Evolutionary conservation across 495 filamentous ascomycete genomes (phyloP).

Genomic region (Neurospora terricola): DNA sequence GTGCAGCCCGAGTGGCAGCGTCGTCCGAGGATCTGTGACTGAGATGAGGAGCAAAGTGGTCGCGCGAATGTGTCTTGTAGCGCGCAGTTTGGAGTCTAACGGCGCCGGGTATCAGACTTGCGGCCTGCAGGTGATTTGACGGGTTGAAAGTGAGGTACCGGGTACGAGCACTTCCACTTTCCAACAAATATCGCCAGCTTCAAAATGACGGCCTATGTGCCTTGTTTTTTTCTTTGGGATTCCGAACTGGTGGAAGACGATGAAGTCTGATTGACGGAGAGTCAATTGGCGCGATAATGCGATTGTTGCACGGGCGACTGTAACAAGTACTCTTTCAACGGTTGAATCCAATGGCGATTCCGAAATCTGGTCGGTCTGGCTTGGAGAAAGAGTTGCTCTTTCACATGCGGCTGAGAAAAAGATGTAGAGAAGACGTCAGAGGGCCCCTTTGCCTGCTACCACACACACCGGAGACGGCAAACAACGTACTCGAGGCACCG

Average conservation of each 20-base stretch:
- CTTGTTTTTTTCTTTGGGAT: background rate
- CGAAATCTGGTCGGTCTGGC: background rate
- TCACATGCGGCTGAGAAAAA: conserved; percentile 2
- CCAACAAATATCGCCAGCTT: background rate
- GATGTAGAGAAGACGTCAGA: conserved; percentile 3
- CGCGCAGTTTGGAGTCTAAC: background rate
- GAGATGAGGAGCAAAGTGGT: background rate
- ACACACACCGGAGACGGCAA: background rate
- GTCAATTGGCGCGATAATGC: background rate
- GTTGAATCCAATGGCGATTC: background rate
- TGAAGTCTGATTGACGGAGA: background rate
- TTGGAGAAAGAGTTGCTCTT: background rate
- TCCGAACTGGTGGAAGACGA: background rate
- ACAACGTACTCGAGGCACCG: background rate
- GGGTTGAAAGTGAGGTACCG: background rate
- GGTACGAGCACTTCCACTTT: background rate
- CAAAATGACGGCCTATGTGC: background rate
- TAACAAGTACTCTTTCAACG: background rate
- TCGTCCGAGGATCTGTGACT: background rate
- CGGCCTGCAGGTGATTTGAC: background rate
- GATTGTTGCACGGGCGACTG: background rate
- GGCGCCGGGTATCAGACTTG: background rate
- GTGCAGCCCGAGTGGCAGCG: background rate
- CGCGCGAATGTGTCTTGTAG: background rate
- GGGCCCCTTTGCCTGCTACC: background rate